Base-by-base conservation (phyloP, 2,329 filamentous ascomycete species). In the Clonostachys rhizophaga region DNA sequence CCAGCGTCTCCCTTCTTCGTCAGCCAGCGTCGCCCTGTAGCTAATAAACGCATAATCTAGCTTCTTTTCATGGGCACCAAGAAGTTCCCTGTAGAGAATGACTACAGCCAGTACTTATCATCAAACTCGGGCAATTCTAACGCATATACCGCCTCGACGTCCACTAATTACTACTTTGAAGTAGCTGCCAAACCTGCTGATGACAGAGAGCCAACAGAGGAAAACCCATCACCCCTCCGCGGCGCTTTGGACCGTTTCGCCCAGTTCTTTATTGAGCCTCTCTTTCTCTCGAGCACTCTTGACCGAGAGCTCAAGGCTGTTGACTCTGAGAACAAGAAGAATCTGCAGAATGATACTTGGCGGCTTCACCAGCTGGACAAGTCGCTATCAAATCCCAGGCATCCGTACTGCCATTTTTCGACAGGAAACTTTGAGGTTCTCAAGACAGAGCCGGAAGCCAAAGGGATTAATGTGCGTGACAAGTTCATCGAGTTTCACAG, bases 91-190 rank as follows among this genome's bases (percentile, higher is more conserved):
- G 81, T 86, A 63, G 92, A 96, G 69, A 97, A 99, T 66, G 92
- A 88, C 54, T 99, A 99, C 74, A 90, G 89, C 60, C 86, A 92
- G 63, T 99, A 95, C 65, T 81, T 99, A 46, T 88, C 91, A 45
- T 79, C 89, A 50, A 87, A 96, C 65, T 95, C 91, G 10, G 94
- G 94, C 47, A 84, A 86, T 61, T 96, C 91, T 30, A 99, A 99
- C 65, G 94, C 94, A 47, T 97, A 95, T 66, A 99, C 94, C 2
- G 91, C 87, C 14, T 77, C 89, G 6, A 96, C 90, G 2, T 95
- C 92, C 45, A 99, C 94, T 53, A 97, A 97, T 70, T 99, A 95
- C 72, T 97, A 89, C 69, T 99, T 99, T 64, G 94, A 99, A 61
- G 84, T 97, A 49, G 89, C 89, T 17, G 90, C 91, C 34, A 89